Conservation (phyloP, 2,329 filamentous ascomycete genomes). For the Aspergillus ustus region DNA sequence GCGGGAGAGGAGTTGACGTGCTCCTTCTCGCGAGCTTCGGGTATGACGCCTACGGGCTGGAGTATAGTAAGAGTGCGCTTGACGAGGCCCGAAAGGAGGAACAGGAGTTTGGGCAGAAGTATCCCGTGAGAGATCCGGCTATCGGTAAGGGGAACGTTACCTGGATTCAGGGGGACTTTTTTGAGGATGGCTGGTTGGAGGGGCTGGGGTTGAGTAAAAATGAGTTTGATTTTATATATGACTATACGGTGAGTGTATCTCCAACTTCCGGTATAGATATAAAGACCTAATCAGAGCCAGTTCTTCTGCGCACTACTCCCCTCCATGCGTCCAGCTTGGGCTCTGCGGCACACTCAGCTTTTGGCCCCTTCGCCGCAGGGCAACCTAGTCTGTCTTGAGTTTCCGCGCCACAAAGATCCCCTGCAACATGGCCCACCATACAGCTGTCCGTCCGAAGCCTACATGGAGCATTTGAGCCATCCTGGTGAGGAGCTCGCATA, state of each 20-base stretch:
- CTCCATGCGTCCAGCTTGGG: conserved; percentile 61
- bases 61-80: conserved; percentile 42
- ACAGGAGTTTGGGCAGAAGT: neutral
- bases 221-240: conserved; percentile 27
- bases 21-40: conserved; percentile 74
- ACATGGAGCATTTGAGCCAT: conserved; percentile 70
- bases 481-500: conserved; percentile 72
- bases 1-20: conserved; percentile 81
- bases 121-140: conserved; percentile 12
- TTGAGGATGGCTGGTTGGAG: conserved; percentile 19
- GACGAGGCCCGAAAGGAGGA: conserved; percentile 9
- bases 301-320: conserved; percentile 66
- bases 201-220: conserved; percentile 3
- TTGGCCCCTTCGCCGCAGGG: conserved; percentile 54
- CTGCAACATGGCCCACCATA: conserved; percentile 72
- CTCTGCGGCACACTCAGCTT: conserved; percentile 58
- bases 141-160: conserved; percentile 52
- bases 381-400: conserved; percentile 71
- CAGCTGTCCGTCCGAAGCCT: conserved; percentile 70
- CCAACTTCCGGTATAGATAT: neutral
- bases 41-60: conserved; percentile 77
- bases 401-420: conserved; percentile 73
- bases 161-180: conserved; percentile 62
- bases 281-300: conserved; percentile 37
- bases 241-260: conserved; percentile 57